A percentile compares a stretch with the other conserved stretches of the same genome.
phyloP scores from a whole-genome alignment of 495 filamentous ascomycete genomes.

The Podospora bellae-mahoneyi region DNA sequence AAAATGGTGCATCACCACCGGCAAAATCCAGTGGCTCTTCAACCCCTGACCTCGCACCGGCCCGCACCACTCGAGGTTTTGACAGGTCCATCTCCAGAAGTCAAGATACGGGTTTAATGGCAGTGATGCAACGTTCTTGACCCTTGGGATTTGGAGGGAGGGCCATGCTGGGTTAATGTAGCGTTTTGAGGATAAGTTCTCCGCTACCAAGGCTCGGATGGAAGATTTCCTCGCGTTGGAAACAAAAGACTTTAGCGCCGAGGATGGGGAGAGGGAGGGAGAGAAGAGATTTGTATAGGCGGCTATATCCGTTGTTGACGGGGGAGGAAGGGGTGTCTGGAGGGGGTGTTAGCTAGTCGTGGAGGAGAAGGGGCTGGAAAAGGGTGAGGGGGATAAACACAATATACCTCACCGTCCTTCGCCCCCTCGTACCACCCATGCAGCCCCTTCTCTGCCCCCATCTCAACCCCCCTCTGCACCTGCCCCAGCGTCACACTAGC shows the following conservation, averaged over 20 bases:
- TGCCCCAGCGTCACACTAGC: conserved; percentile 49
- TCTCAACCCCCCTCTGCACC: conserved; percentile 49
- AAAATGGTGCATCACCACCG: conserved; percentile 66
- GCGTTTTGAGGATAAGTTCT: conserved; percentile 47
- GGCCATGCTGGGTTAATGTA: conserved; percentile 29
- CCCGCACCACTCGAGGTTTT: conserved; percentile 49
- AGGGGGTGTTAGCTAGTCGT: conserved; percentile 8
- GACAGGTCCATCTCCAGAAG: conserved; percentile 51
- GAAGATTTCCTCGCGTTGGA: conserved; percentile 58
- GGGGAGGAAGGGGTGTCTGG: conserved; percentile 29
- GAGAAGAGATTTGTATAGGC: conserved; percentile 59
- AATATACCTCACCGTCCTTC: conserved; percentile 25
- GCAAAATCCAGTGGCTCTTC: conserved; percentile 53
- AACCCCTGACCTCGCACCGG: conserved; percentile 28
- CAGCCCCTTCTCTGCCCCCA: conserved; percentile 43
- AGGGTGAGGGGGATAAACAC: not conserved
- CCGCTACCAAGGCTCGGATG: conserved; percentile 46
- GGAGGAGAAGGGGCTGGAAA: not conserved
- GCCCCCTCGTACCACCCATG: conserved; percentile 45
- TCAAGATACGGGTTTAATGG: conserved; percentile 56
- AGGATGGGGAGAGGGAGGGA: conserved; percentile 45
- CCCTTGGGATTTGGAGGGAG: not conserved
- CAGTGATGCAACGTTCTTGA: not conserved
- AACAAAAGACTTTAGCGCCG: conserved; percentile 50
- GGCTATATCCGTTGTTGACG: conserved; percentile 51